A percentile compares a stretch with the other conserved stretches of the same genome.
Conservation (phyloP, 169 alveolate species). For the Plasmodium gallinaceum region DNA sequence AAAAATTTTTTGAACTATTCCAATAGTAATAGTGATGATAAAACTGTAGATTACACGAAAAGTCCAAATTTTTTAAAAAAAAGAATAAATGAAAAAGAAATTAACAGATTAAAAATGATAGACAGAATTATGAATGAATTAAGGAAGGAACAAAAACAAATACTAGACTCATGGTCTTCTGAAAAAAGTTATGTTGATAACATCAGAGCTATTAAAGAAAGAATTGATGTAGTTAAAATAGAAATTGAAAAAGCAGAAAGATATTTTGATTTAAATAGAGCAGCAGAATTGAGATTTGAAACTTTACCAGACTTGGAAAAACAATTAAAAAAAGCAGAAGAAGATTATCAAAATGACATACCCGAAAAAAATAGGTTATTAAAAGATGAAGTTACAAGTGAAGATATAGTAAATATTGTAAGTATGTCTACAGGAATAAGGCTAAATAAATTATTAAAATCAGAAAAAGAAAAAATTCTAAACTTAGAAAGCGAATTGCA, state of each 20-base stretch:
- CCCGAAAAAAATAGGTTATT: constrained; percentile 78
- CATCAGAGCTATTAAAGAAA: constrained; percentile 85
- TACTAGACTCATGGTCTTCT: constrained; percentile 83
- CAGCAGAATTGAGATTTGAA: constrained; percentile 92
- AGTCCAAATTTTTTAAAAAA: constrained; percentile 35
- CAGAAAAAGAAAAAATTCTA: constrained; percentile 89
- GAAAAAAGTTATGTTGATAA: constrained; percentile 88
- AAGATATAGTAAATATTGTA: constrained; percentile 89
- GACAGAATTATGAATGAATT: constrained; percentile 76
- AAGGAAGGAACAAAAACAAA: constrained; percentile 78
- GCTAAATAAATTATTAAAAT: constrained; percentile 83
- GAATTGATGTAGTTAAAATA: constrained; percentile 87
- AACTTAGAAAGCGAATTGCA: constrained; percentile 85
- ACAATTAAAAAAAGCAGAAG: constrained; percentile 82
- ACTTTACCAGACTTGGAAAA: constrained; percentile 90
- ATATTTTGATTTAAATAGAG: constrained; percentile 87
- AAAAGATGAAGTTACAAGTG: constrained; percentile 90
- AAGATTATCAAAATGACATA: constrained; percentile 80
- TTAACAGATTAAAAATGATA: constrained; percentile 74
- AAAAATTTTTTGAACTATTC: constrained; percentile 1
- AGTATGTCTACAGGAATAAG: constrained; percentile 93
- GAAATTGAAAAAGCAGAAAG: constrained; percentile 90
- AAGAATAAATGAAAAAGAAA: constrained; percentile 62
- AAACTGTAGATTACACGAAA: constrained; percentile 22
- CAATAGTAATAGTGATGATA: constrained; percentile 29